These are phyloP conservation scores for Kalanchoe fedtschenkoi DNA, from an alignment of 164 flowering plant species.

Conservation along the genomic window DNA sequence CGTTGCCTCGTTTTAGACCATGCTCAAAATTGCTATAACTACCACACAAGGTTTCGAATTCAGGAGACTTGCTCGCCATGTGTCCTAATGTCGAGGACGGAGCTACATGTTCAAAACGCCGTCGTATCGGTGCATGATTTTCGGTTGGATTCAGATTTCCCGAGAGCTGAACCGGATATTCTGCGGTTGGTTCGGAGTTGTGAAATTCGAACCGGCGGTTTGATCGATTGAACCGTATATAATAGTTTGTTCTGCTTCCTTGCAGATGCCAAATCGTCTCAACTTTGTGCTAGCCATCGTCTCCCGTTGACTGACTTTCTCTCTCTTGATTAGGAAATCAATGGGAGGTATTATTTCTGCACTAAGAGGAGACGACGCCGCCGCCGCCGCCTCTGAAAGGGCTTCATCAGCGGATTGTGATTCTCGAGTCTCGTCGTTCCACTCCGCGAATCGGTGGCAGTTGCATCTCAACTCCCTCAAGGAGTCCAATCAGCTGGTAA, in stretches of 20 bases:
- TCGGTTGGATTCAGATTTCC: too few relatives aligned
- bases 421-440: slow-evolving; percentile 30
- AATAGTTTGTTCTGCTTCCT: too few relatives aligned
- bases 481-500: slow-evolving; percentile 42
- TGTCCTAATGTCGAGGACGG: too few relatives aligned
- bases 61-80: neutral
- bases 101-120: too few relatives aligned
- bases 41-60: neutral
- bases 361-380: slow-evolving; percentile 11
- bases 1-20: neutral
- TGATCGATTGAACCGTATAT: too few relatives aligned
- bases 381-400: slow-evolving; percentile 10
- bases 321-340: neutral
- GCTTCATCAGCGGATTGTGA: too few relatives aligned
- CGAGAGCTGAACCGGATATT: too few relatives aligned
- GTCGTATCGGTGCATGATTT: too few relatives aligned
- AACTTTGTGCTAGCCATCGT: too few relatives aligned
- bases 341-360: slow-evolving; percentile 35
- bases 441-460: slow-evolving; percentile 51
- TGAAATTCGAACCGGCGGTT: too few relatives aligned
- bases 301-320: neutral
- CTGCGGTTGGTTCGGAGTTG: too few relatives aligned
- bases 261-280: too few relatives aligned
- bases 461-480: slow-evolving; percentile 42
- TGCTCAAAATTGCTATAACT: neutral